Evolutionary conservation across 768 basidiomycete species (phyloP).

Genomic region (Rubroboletus pulcherrimus): DNA sequence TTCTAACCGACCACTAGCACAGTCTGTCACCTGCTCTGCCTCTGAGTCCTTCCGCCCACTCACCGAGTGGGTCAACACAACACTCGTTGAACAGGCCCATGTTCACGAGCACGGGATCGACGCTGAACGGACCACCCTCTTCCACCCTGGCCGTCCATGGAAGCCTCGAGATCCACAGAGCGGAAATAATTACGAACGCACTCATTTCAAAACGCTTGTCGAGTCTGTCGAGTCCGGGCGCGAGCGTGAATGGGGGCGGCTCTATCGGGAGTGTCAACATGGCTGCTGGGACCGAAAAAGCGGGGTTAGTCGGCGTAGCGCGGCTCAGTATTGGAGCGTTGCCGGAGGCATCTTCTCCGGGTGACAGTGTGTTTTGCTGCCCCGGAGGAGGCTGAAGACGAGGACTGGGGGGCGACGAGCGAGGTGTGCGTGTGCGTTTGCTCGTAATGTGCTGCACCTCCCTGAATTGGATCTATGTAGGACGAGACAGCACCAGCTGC

Average conservation of each 20-base stretch:
- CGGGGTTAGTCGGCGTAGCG: slow-evolving; percentile 14
- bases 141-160: background rate
- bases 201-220: too few species aligned
- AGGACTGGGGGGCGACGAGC: slow-evolving; percentile 53
- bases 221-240: background rate
- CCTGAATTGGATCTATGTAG: slow-evolving; percentile 31
- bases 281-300: slow-evolving; percentile 13
- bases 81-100: slow-evolving; percentile 24
- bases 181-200: slow-evolving; percentile 24
- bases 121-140: slow-evolving; percentile 18
- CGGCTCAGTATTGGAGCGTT: slow-evolving; percentile 24
- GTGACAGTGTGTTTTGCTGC: slow-evolving; percentile 51
- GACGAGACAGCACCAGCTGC: slow-evolving; percentile 43
- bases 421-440: slow-evolving; percentile 49
- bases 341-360: slow-evolving; percentile 57
- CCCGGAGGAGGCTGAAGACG: slow-evolving; percentile 32
- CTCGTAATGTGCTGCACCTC: background rate
- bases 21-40: slow-evolving; percentile 18
- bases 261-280: slow-evolving; percentile 17
- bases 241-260: slow-evolving; percentile 22
- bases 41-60: slow-evolving; percentile 33
- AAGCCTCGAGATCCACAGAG: slow-evolving; percentile 30
- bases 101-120: slow-evolving; percentile 30
- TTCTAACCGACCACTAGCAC: slow-evolving; percentile 46
- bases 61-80: slow-evolving; percentile 35